Base-by-base conservation (phyloP, 108 stramenopile species). In the Epithemia pelagica region DNA sequence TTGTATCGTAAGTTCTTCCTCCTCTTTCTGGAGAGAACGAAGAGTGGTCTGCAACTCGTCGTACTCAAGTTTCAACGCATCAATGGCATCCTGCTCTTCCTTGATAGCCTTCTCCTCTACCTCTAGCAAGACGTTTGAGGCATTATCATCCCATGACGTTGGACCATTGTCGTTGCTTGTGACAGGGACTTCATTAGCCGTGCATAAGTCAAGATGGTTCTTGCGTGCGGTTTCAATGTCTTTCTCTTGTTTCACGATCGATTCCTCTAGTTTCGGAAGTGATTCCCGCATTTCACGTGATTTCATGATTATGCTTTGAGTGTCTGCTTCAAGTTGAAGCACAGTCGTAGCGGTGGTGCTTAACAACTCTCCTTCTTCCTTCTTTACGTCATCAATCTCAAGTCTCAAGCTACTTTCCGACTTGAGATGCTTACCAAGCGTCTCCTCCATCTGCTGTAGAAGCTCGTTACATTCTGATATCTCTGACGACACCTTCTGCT, bases 21-120 rank as follows among this genome's bases (percentile, higher is more conserved):
- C 37, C 59, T 27, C 27, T 28, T 18, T 20, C 28, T 60, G 25
- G 28, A 8, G 27, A 28, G 28, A 60, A 30, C 28, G 2, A 60
- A 30, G 59, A 2, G 1, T 3, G 10, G 21, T 60, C 26, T 30
- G 59, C 59, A 19, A 28, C 21, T 60, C 27, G 27, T 60, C 21
- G 2, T 30, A 28, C 27, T 24, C 59, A 30, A 25, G 1, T 30
- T 18, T 10, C 27, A 19, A 28, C 59, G 21, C 25, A 18, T 60
- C 28, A 2, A 28, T 60, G 26, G 59, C 59, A 28, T 1, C 8
- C 10, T 60, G 21, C 10, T 60, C 59, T 28, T 60, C 59, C 28
- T 60, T 30, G 59, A 30, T 30, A 28, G 59, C 27, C 59, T 60
- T 60, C 2, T 60, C 27, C 59, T 8, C 27, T 2, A 1, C 59